A percentile compares a stretch with the other conserved stretches of the same genome.
Evolutionary conservation across 1,139 yeast species (phyloP).

Genomic region (Candida labiduridarum): DNA sequence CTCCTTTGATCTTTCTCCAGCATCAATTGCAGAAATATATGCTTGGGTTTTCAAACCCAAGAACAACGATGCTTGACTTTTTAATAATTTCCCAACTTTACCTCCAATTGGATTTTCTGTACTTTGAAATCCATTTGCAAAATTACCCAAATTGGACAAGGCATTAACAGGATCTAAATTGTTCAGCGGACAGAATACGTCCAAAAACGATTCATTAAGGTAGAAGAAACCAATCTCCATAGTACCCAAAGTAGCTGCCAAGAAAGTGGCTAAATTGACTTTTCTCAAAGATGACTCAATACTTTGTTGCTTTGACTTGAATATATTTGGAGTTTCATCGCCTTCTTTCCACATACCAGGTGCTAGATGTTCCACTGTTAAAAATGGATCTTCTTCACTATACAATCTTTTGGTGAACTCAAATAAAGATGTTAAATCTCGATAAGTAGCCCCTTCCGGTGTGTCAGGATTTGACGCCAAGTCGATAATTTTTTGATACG

Average conservation of each 20-base stretch:
- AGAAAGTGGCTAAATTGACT: constrained; percentile 83
- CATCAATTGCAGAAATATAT: constrained; percentile 82
- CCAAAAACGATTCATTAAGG: constrained; percentile 79
- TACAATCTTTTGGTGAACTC: constrained; percentile 70
- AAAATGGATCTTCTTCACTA: constrained; percentile 67
- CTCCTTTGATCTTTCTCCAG: constrained; percentile 64
- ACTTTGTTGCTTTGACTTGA: constrained; percentile 63
- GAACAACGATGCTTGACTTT: constrained; percentile 77
- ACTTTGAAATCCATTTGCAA: constrained; percentile 41
- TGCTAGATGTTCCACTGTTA: constrained; percentile 60
- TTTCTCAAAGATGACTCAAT: constrained; percentile 74
- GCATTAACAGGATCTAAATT: constrained; percentile 46
- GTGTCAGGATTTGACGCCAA: constrained; percentile 74
- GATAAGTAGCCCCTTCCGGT: constrained; percentile 72
- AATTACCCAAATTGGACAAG: constrained; percentile 35
- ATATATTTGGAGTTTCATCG: constrained; percentile 57
- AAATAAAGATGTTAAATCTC: constrained; percentile 71
- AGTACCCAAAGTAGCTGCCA: constrained; percentile 81
- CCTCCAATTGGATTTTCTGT: constrained; percentile 34
- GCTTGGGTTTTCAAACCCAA: constrained; percentile 94
- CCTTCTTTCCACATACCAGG: constrained; percentile 72
- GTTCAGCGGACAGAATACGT: constrained; percentile 75
- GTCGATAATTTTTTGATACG: constrained; percentile 73
- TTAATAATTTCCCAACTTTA: constrained; percentile 60
- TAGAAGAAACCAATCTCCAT: constrained; percentile 86